Evolutionary conservation across 1,284 basidiomycete genomes (phyloP), one percentile per base, ranked within the genome.

Genomic region (Exsudoporus floridanus): DNA sequence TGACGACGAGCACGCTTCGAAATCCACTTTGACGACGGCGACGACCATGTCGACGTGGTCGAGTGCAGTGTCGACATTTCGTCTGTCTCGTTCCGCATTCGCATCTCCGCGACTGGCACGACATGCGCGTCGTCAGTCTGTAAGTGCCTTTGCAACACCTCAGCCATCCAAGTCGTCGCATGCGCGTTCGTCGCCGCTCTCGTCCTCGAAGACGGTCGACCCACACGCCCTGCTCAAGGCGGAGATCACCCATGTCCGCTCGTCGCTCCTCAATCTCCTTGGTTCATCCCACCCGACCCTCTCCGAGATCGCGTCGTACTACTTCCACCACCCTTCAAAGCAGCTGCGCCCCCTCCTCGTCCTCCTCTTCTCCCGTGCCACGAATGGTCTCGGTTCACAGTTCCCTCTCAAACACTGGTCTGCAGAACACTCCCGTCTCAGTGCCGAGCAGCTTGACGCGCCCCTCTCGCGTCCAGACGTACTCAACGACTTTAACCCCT

Each of bases 301-400:
- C 52, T 86, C 90, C 58, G 83, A 89, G 52, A 88, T 98, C 56
- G 94, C 95, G 5, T 86, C 93, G 61, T 97, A 94, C 74, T 98
- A 98, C 75, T 97, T 98, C 70, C 78, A 90, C 54, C 83, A 87
- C 48, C 86, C 88, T 12, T 89, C 92, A 21, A 97, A 97, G 69
- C 94, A 98, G 66, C 80, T 98, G 23, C 84, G 96, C 14, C 94
- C 96, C 1, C 77, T 96, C 58, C 80, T 98, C 40, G 91, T 98
- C 30, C 81, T 99, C 28, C 82, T 99, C 44, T 93, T 98, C 74
- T 79, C 89, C 30, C 88, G 90, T 59, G 96, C 95, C 9, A 97
- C 94, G 28, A 97, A 98, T 65, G 91, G 82, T 46, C 71, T 93
- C 67, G 78, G 82, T 45, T 72, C 77, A 49, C 63, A 78, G 64